These are phyloP conservation scores for Misopates orontium DNA, from an alignment of 257 asterid species.

Conservation along the genomic window DNA sequence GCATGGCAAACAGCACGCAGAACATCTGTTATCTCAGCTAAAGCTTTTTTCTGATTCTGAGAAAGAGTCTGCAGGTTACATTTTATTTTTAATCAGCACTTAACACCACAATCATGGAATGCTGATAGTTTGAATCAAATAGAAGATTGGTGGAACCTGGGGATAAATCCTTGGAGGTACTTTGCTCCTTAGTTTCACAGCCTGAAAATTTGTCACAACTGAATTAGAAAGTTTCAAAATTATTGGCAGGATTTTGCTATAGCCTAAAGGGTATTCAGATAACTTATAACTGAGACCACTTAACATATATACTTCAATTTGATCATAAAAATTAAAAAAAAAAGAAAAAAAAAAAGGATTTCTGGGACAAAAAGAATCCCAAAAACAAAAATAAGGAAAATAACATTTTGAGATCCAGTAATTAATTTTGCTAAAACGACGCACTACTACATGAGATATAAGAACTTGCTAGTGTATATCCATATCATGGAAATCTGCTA, in stretches of 20 bases:
- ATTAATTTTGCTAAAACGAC: no score
- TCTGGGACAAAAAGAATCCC: no score
- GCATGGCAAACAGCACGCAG: constrained; percentile 59
- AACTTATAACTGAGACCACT: background rate
- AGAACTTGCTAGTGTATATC: no score
- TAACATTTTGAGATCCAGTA: no score
- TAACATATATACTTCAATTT: background rate
- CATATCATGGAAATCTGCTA: no score
- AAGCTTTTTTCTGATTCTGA: constrained; percentile 50
- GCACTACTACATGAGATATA: no score
- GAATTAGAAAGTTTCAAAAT: no score
- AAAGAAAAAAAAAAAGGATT: no score
- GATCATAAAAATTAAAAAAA: no score
- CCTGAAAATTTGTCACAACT: constrained; percentile 36
- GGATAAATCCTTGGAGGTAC: constrained; percentile 43
- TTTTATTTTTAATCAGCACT: background rate
- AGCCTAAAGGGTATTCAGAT: no score
- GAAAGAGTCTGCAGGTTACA: constrained; percentile 51
- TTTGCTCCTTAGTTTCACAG: constrained; percentile 59
- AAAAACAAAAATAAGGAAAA: background rate
- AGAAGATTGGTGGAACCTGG: constrained; percentile 38
- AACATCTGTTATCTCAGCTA: constrained; percentile 62
- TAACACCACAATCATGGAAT: constrained; percentile 2
- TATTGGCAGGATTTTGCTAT: no score
- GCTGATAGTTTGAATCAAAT: background rate